These are phyloP conservation scores for Prunus davidiana DNA, from an alignment of 306 rosid species.

Conservation along the genomic window DNA sequence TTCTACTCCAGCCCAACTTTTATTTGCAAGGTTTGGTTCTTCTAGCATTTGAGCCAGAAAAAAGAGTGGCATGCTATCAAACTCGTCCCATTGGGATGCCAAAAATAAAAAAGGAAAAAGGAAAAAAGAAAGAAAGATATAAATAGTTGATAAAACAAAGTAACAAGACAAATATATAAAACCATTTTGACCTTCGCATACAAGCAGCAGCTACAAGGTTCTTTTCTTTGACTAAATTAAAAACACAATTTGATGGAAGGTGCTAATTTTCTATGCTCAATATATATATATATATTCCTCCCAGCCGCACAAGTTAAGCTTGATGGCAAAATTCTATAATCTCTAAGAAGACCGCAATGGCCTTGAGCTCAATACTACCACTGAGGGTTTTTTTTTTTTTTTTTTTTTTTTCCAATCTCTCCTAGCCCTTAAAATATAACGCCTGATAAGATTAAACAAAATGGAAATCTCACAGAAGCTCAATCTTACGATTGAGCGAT, in stretches of 20 bases:
- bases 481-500: neutral
- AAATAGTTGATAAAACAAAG: neutral
- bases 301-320: constrained; percentile 1
- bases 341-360: neutral
- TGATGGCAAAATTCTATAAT: neutral
- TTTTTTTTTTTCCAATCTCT: neutral
- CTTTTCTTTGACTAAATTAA: neutral
- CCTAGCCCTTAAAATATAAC: neutral
- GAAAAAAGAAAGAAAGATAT: too few relatives aligned
- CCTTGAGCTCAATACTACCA: neutral
- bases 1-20: neutral
- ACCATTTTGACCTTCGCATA: constrained; percentile 12
- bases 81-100: too few relatives aligned
- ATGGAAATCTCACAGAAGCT: constrained; percentile 3
- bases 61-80: too few relatives aligned
- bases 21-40: too few relatives aligned
- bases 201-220: constrained; percentile 8
- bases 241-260: neutral
- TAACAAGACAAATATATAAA: neutral
- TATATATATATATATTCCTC: neutral
- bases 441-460: neutral
- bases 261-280: constrained; percentile 2
- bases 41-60: too few relatives aligned
- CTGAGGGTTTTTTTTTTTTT: neutral
- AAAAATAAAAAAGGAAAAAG: too few relatives aligned